Evolutionary conservation across 2,329 filamentous ascomycete genomes (phyloP).

Genomic region (Fusarium albosuccineum): DNA sequence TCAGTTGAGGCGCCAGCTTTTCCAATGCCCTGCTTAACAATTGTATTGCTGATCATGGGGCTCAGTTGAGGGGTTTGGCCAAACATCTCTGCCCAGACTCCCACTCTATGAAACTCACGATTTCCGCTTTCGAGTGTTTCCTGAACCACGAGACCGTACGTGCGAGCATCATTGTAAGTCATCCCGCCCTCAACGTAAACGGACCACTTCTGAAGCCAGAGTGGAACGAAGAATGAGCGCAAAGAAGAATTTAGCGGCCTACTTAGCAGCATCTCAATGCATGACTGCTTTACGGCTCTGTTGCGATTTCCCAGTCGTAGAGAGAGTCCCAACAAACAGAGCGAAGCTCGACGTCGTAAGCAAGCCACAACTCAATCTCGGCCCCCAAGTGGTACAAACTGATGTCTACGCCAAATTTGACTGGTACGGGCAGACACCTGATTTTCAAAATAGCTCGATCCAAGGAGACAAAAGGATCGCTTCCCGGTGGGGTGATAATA

Average conservation of each 20-base stretch:
- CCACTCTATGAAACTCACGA: not conserved
- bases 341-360: not conserved
- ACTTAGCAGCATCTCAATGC: not conserved
- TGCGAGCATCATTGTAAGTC: not conserved
- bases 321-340: not conserved
- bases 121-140: not conserved
- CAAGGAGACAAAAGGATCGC: not conserved
- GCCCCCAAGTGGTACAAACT: too few relatives aligned
- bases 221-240: not conserved
- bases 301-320: not conserved
- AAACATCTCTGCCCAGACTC: not conserved
- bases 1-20: too few relatives aligned
- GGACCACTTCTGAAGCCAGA: not conserved
- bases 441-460: not conserved
- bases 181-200: too few relatives aligned
- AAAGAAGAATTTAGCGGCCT: not conserved
- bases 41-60: too few relatives aligned
- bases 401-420: too few relatives aligned
- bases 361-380: too few relatives aligned
- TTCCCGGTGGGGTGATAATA: not conserved
- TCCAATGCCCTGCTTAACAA: too few relatives aligned
- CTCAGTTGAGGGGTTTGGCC: too few relatives aligned
- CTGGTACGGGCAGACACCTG: not conserved
- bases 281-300: not conserved
- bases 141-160: not conserved